A percentile compares a stretch with the other conserved stretches of the same genome.
phyloP scores from a whole-genome alignment of 2,329 filamentous ascomycete species.

The Phialophora verrucosa region DNA sequence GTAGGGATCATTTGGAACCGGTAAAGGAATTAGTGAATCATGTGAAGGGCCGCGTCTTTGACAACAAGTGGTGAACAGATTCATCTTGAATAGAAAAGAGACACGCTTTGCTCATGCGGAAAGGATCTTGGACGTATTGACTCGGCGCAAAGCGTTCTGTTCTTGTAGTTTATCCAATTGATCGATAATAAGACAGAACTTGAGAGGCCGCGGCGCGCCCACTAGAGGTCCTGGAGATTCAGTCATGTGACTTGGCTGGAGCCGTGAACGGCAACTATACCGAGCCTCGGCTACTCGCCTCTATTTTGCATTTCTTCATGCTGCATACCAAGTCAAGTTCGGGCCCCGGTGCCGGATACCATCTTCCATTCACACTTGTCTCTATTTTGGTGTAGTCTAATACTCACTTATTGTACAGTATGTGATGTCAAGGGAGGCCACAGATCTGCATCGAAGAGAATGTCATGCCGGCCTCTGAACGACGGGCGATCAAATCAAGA shows the following conservation, averaged over 20 bases:
- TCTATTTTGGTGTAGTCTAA: not conserved
- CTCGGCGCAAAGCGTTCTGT: constrained; percentile 6
- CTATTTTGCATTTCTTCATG: not conserved
- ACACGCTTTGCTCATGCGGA: constrained; percentile 5
- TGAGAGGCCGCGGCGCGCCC: no score
- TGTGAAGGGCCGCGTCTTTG: constrained; percentile 55
- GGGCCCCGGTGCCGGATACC: not conserved
- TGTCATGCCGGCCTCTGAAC: constrained; percentile 24
- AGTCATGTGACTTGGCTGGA: not conserved
- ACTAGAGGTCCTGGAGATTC: not conserved
- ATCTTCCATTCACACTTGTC: constrained; percentile 8
- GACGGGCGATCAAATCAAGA: constrained; percentile 21
- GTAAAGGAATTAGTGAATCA: constrained; percentile 60
- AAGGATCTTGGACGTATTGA: not conserved
- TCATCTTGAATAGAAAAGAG: constrained; percentile 4
- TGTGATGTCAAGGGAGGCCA: constrained; percentile 18
- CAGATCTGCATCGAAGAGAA: constrained; percentile 5
- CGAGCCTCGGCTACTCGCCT: not conserved
- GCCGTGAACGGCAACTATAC: constrained; percentile 6
- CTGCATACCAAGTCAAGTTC: constrained; percentile 4
- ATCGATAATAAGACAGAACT: not conserved
- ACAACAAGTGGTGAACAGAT: constrained; percentile 52
- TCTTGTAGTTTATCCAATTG: not conserved
- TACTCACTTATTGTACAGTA: not conserved
- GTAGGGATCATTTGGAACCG: constrained; percentile 50